Percentiles rank a stretch among this genome's conserved stretches.
These are phyloP conservation scores for Tuber aestivum DNA, from an alignment of 495 filamentous ascomycete genomes.

Conservation along the genomic window DNA sequence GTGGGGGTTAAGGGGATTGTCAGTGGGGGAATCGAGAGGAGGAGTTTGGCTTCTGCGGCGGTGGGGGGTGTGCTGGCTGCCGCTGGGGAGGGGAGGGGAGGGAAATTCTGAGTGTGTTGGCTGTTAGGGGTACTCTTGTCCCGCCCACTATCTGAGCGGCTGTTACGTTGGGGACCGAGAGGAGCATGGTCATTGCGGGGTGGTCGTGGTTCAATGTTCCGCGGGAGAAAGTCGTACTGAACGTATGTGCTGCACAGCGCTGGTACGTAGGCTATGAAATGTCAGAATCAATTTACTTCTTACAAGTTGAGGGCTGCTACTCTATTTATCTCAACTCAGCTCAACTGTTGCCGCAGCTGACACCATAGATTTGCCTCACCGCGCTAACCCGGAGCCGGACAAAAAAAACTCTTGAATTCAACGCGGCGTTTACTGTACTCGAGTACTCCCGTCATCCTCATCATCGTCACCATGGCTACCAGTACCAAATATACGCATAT, in stretches of 20 bases:
- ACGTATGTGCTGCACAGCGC: background rate
- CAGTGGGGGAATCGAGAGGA: conserved; percentile 12
- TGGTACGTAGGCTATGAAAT: no score
- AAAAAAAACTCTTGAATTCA: no score
- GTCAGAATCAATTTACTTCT: no score
- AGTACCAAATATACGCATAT: background rate
- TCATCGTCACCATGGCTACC: background rate
- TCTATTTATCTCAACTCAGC: background rate
- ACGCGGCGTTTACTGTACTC: no score
- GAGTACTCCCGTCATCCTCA: background rate
- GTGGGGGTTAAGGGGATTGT: conserved; percentile 15
- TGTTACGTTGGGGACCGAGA: conserved; percentile 20
- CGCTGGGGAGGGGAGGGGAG: conserved; percentile 7
- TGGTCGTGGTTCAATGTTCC: background rate
- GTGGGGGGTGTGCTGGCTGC: background rate
- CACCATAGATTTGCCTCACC: background rate
- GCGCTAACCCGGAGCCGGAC: background rate
- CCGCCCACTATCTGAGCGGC: conserved; percentile 13
- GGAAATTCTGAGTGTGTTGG: conserved; percentile 16
- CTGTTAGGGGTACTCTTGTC: conserved; percentile 8
- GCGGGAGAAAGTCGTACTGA: background rate
- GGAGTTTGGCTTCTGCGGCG: conserved; percentile 4
- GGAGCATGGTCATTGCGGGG: conserved; percentile 2
- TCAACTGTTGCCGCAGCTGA: background rate
- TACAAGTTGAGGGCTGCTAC: background rate